A percentile compares a stretch with the other conserved stretches of the same genome.
Conservation (phyloP, 2,329 filamentous ascomycete genomes). For the Calonectria pseudoreteaudii region DNA sequence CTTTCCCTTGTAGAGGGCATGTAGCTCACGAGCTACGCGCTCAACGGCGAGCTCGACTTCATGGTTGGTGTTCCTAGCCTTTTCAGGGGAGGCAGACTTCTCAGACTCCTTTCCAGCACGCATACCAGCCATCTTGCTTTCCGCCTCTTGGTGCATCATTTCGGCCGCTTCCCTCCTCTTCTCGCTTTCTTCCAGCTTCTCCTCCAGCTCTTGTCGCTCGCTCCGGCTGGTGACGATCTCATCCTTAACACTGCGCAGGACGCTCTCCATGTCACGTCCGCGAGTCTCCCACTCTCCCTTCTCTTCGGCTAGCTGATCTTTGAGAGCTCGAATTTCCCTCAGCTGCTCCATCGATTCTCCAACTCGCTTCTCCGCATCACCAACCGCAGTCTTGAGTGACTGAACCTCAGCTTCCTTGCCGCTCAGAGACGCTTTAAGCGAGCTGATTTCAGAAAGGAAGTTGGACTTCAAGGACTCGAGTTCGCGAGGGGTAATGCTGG, state of each 20-base stretch:
- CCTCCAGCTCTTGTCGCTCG: slow-evolving; percentile 84
- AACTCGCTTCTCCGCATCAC: slow-evolving; percentile 91
- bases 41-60: slow-evolving; percentile 90
- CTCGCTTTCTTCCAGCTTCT: slow-evolving; percentile 81
- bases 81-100: slow-evolving; percentile 51
- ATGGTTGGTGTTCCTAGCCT: slow-evolving; percentile 52
- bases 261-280: slow-evolving; percentile 85
- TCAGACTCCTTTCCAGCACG: slow-evolving; percentile 68
- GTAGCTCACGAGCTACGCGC: slow-evolving; percentile 92
- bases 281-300: slow-evolving; percentile 87
- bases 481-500: slow-evolving; percentile 90
- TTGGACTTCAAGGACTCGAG: slow-evolving; percentile 91
- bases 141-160: slow-evolving; percentile 79
- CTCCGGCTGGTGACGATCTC: slow-evolving; percentile 82
- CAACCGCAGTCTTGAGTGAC: slow-evolving; percentile 87
- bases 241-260: slow-evolving; percentile 82
- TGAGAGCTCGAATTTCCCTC: slow-evolving; percentile 78
- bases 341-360: slow-evolving; percentile 87
- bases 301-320: slow-evolving; percentile 79
- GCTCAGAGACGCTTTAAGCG: slow-evolving; percentile 89
- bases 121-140: slow-evolving; percentile 81
- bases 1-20: slow-evolving; percentile 94
- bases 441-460: slow-evolving; percentile 92
- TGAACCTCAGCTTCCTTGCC: slow-evolving; percentile 94
- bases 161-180: slow-evolving; percentile 79